Base-by-base conservation (phyloP, 2,329 filamentous ascomycete species). In the Hypoxylon sp. region DNA sequence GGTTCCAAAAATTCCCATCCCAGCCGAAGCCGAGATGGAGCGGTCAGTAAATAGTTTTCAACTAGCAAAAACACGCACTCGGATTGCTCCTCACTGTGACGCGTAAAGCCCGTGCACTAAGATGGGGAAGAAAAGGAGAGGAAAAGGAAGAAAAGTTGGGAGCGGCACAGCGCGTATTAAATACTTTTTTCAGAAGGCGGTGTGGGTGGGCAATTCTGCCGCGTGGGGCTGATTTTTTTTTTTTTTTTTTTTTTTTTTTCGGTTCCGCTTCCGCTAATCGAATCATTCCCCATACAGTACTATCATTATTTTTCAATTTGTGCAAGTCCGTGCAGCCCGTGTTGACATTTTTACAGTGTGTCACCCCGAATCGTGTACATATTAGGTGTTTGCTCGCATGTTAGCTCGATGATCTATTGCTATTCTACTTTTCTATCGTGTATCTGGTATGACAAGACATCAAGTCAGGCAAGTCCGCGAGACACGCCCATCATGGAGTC, bases 21-120 rank as follows among this genome's bases (percentile, higher is more conserved):
- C 83, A 83, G 81, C 83, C 79, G 80, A 82, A 84, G 83, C 87
- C 85, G 84, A 83, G 70, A 78, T 82, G 81, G 81, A 92, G 88
- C 81, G 81, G 88, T 91, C 88, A 89, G 85, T 83, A 81, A 83
- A 82, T 89, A 90, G 88, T 90, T 90, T 89, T 90, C 88, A 90
- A 90, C 88, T 90, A 91, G 88, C 88, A 91, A 91, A 90, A 91
- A 90, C 84, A 84, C 84, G 83, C 85, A 86, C 88, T 91, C 89
- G 86, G 89, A 91, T 87, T 84, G 88, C 88, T 91, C 89, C 86
- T 91, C 88, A 91, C 87, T 89, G 87, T 85, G 85, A 87, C 84
- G 84, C 87, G 85, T 90, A 89, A 88, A 84, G 87, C 88, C 87
- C 85, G 78, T 87, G 86, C 86, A 88, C 85, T 81, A 74, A 79